A percentile compares a stretch with the other conserved stretches of the same genome.
These are phyloP conservation scores for Scedosporium minutisporum DNA, from an alignment of 2,329 filamentous ascomycete species.

Conservation along the genomic window DNA sequence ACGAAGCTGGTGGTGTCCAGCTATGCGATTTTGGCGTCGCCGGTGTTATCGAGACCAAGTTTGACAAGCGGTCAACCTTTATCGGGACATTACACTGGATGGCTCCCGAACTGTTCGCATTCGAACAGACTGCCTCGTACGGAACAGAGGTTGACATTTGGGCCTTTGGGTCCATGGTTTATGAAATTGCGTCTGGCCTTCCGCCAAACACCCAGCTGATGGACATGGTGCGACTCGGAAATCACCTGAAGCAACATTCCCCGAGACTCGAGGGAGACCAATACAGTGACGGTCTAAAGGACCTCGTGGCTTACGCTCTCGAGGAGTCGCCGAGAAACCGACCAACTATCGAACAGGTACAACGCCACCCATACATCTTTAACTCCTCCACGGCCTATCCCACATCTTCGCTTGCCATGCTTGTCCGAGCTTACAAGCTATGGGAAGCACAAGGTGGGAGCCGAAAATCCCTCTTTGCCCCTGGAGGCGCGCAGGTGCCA, in stretches of 20 bases:
- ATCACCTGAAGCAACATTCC: slow-evolving; percentile 48
- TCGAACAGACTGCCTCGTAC: slow-evolving; percentile 38
- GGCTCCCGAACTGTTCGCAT: slow-evolving; percentile 52
- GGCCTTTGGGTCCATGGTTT: slow-evolving; percentile 59
- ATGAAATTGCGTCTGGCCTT: slow-evolving; percentile 55
- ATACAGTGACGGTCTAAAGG: slow-evolving; percentile 59
- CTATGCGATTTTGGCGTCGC: slow-evolving; percentile 61
- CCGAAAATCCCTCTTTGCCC: slow-evolving; percentile 53
- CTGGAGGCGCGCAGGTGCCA: slow-evolving; percentile 47
- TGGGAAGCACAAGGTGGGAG: slow-evolving; percentile 70
- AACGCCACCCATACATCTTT: slow-evolving; percentile 59
- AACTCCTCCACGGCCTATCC: slow-evolving; percentile 56
- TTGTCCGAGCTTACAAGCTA: slow-evolving; percentile 62
- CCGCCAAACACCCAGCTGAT: slow-evolving; percentile 43
- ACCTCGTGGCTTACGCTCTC: slow-evolving; percentile 64
- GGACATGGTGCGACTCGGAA: slow-evolving; percentile 39
- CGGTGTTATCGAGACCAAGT: slow-evolving; percentile 50
- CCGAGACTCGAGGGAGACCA: slow-evolving; percentile 62
- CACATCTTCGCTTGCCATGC: slow-evolving; percentile 48
- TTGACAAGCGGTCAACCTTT: slow-evolving; percentile 55
- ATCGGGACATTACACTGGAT: slow-evolving; percentile 62
- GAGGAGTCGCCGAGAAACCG: slow-evolving; percentile 58
- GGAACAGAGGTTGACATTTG: slow-evolving; percentile 55
- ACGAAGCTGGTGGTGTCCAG: slow-evolving; percentile 53
- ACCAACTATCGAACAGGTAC: slow-evolving; percentile 59